Evolutionary conservation across 2,329 filamentous ascomycete species (phyloP).

Genomic region (Cladorrhinum sp.): DNA sequence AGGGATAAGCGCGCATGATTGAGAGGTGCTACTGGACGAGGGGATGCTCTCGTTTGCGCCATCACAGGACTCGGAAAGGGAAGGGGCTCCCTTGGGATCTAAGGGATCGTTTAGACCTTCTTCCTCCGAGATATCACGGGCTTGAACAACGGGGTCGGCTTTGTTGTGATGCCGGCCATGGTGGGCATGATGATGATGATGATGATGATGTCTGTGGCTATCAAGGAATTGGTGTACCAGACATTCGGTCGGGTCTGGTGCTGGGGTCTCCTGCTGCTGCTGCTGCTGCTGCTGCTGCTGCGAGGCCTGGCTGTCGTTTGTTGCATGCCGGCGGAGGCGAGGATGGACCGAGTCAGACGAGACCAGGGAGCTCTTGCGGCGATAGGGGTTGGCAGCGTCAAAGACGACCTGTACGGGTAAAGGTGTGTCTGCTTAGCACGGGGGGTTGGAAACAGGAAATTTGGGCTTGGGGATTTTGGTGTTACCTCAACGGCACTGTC

Average conservation of each 20-base stretch:
- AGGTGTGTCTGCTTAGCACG: neutral
- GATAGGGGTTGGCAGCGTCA: conserved; percentile 57
- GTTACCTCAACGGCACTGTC: conserved; percentile 49
- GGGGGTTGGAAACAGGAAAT: no score
- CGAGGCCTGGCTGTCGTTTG: conserved; percentile 20
- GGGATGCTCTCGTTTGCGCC: neutral
- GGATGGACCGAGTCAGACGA: conserved; percentile 44
- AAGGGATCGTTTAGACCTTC: conserved; percentile 10
- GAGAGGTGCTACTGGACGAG: neutral
- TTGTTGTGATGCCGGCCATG: conserved; percentile 25
- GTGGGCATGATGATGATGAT: conserved; percentile 28
- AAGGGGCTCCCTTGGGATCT: conserved; percentile 19
- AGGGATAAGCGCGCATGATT: neutral
- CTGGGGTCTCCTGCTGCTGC: conserved; percentile 22
- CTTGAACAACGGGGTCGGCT: conserved; percentile 7
- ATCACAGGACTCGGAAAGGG: neutral
- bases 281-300: neutral
- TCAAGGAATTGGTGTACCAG: conserved; percentile 65
- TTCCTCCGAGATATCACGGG: conserved; percentile 12
- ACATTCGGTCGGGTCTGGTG: conserved; percentile 49
- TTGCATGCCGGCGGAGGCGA: conserved; percentile 31
- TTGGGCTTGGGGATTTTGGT: conserved; percentile 5
- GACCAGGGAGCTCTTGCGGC: conserved; percentile 65
- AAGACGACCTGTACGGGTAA: conserved; percentile 52
- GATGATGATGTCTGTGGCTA: conserved; percentile 44